Percentiles rank a stretch among this genome's conserved stretches.
These are phyloP conservation scores for Beta macrorhiza DNA, from an alignment of 179 eudicot genomes.

Conservation along the genomic window DNA sequence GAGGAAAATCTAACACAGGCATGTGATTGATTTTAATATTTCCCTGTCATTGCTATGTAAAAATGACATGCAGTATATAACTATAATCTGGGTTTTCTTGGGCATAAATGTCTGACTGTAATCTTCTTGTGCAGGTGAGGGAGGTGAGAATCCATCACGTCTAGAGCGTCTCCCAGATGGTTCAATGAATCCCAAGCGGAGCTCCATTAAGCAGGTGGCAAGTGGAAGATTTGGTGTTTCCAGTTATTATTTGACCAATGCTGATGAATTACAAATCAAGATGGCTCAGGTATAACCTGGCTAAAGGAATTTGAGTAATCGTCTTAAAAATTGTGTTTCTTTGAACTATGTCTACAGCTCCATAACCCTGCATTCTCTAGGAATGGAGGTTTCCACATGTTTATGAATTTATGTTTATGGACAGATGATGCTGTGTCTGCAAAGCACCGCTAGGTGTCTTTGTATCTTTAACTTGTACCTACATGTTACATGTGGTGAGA, in stretches of 20 bases:
- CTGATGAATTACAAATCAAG: slow-evolving; percentile 97
- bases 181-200: slow-evolving; percentile 82
- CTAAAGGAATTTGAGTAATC: neutral
- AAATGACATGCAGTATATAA: too few species aligned
- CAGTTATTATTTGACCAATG: slow-evolving; percentile 94
- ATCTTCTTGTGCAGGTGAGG: slow-evolving; percentile 68
- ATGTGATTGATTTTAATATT: slow-evolving; percentile 13
- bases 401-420: slow-evolving; percentile 67
- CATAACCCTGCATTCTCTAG: slow-evolving; percentile 45
- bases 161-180: slow-evolving; percentile 89
- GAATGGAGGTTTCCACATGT: slow-evolving; percentile 65
- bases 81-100: neutral
- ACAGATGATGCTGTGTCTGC: slow-evolving; percentile 62
- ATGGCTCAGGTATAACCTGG: slow-evolving; percentile 89
- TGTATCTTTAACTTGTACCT: slow-evolving; percentile 70
- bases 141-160: slow-evolving; percentile 98
- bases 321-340: neutral
- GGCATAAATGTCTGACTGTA: slow-evolving; percentile 1
- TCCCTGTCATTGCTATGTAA: neutral
- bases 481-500: slow-evolving; percentile 75
- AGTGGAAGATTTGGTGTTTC: slow-evolving; percentile 99
- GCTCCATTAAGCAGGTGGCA: slow-evolving; percentile 98
- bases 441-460: slow-evolving; percentile 68
- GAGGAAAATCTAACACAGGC: slow-evolving; percentile 99
- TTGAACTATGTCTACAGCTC: slow-evolving; percentile 29